Percentiles rank a stretch among this genome's conserved stretches.
Evolutionary conservation across 371 early-diverging fungal genomes (phyloP).

Genomic region (Mucor circinelloides): DNA sequence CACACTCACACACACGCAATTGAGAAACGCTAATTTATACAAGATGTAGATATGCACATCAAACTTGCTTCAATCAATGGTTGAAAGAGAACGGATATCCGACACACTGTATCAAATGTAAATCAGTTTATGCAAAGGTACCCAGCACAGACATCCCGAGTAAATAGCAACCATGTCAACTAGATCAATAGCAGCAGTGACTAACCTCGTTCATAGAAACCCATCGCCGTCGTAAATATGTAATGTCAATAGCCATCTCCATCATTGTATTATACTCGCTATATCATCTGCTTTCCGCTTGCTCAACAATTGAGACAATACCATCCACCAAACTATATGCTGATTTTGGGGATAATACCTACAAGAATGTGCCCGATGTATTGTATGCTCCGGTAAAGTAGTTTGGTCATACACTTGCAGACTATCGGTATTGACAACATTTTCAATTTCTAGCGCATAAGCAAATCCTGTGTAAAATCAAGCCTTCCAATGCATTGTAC

Average conservation of each 20-base stretch:
- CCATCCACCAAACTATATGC: background rate
- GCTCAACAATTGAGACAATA: background rate
- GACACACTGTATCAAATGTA: slow-evolving; percentile 6
- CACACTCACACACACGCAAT: background rate
- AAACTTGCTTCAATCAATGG: slow-evolving; percentile 10
- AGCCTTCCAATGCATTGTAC: background rate
- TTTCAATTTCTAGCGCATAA: background rate
- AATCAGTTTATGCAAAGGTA: background rate
- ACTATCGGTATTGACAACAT: background rate
- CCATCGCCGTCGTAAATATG: background rate
- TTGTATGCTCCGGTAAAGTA: slow-evolving; percentile 3
- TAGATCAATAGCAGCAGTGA: too few species aligned
- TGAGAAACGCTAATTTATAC: background rate
- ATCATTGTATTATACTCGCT: background rate
- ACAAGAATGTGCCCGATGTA: background rate
- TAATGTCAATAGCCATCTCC: background rate
- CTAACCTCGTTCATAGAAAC: too few species aligned
- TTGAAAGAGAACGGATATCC: background rate
- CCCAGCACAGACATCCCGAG: background rate
- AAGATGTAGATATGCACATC: slow-evolving; percentile 8
- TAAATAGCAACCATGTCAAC: background rate
- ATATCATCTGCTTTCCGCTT: background rate
- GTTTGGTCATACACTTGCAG: background rate
- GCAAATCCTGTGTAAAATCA: background rate
- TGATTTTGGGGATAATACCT: background rate